phyloP scores from a whole-genome alignment of 345 rosid genomes.

The Sonneratia alba region DNA sequence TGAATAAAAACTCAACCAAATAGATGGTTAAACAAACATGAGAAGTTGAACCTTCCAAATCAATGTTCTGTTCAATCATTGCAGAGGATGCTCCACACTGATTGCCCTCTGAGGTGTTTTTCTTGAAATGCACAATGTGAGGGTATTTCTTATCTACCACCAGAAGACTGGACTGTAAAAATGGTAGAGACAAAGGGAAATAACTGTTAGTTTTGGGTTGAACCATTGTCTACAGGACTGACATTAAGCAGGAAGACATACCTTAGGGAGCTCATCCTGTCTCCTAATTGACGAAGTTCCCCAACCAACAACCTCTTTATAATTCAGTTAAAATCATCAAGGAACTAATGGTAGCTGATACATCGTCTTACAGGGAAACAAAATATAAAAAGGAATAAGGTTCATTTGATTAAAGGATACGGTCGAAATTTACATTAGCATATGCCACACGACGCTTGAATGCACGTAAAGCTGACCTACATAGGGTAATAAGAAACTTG shows the following conservation, averaged over 20 bases:
- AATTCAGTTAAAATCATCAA: conserved; percentile 27
- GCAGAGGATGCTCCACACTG: conserved; percentile 20
- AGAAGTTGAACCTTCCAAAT: conserved; percentile 62
- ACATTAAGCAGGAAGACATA: conserved; percentile 10
- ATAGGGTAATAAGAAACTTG: conserved; percentile 9
- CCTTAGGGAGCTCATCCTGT: conserved; percentile 81
- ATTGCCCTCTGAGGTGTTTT: conserved; percentile 16
- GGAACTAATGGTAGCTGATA: neutral
- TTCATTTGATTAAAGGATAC: conserved; percentile 46
- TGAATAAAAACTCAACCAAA: neutral
- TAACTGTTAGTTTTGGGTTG: neutral
- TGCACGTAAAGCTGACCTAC: conserved; percentile 73
- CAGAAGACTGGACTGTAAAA: conserved; percentile 58
- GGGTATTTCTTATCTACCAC: conserved; percentile 62
- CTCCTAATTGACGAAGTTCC: conserved; percentile 88
- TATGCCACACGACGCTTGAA: conserved; percentile 88
- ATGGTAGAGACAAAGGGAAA: conserved; percentile 11
- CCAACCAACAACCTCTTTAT: conserved; percentile 84
- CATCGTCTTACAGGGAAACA: neutral
- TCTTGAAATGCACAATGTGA: conserved; percentile 59
- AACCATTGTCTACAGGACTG: neutral
- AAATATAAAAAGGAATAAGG: conserved; percentile 11
- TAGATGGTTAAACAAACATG: neutral
- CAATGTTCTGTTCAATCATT: conserved; percentile 28
- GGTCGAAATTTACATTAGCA: conserved; percentile 80